A percentile compares a stretch with the other conserved stretches of the same genome.
These are phyloP conservation scores for Erodium trifolium DNA, from an alignment of 441 rosid species.

Conservation along the genomic window DNA sequence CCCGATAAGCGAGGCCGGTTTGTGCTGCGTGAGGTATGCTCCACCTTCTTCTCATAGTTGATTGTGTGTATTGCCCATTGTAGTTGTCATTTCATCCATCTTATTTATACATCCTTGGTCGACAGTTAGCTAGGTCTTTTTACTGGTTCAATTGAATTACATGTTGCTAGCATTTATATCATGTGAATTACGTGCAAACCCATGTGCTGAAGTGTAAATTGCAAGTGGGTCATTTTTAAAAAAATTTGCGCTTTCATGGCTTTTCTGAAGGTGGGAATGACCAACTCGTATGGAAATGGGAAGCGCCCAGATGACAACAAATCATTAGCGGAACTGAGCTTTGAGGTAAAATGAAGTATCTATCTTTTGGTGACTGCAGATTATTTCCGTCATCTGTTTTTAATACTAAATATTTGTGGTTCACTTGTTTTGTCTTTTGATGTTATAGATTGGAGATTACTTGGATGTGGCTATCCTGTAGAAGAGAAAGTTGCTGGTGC, in stretches of 20 bases:
- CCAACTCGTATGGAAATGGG: constrained; percentile 56
- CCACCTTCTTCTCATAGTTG: constrained; percentile 3
- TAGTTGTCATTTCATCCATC: neutral
- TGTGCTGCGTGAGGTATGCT: constrained; percentile 57
- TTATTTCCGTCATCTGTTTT: neutral
- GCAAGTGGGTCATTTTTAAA: too few relatives aligned
- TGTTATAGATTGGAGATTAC: constrained; percentile 78
- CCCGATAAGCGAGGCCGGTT: constrained; percentile 77
- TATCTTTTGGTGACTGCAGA: neutral
- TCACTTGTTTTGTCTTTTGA: constrained; percentile 11
- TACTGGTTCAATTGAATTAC: too few relatives aligned
- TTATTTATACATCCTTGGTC: neutral
- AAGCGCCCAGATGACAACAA: constrained; percentile 64
- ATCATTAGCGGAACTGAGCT: constrained; percentile 62
- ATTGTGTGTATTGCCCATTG: neutral
- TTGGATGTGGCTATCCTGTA: constrained; percentile 76
- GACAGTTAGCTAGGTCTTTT: neutral
- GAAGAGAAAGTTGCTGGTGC: neutral
- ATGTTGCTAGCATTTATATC: too few relatives aligned
- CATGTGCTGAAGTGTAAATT: neutral
- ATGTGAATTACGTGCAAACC: too few relatives aligned
- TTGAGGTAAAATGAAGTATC: constrained; percentile 41
- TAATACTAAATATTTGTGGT: neutral
- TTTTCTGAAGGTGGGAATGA: constrained; percentile 63
- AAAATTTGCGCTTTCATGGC: neutral